Conservation (phyloP, 257 asterid species). For the Galeopsis tetrahit region DNA sequence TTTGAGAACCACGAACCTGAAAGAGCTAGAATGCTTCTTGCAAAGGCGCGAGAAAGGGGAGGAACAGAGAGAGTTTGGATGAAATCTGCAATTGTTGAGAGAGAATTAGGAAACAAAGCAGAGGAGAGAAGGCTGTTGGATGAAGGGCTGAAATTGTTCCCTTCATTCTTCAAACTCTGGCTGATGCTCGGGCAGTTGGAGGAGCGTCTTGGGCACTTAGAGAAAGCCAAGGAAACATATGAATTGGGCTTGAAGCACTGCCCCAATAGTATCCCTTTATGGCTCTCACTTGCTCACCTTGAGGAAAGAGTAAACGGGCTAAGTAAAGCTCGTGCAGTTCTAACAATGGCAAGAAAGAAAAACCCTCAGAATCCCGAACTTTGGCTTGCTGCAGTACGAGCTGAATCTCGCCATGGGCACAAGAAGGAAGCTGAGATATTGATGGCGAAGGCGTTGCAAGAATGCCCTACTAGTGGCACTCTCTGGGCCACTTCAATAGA, state of each 20-base stretch:
- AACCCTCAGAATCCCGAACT: slow-evolving; percentile 80
- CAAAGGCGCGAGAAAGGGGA: slow-evolving; percentile 90
- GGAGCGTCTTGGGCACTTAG: slow-evolving; percentile 70
- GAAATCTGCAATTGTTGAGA: slow-evolving; percentile 94
- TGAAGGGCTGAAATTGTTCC: slow-evolving; percentile 77
- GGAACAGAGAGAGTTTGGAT: slow-evolving; percentile 97
- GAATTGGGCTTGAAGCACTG: slow-evolving; percentile 78
- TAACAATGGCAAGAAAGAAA: slow-evolving; percentile 80
- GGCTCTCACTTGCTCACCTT: slow-evolving; percentile 85
- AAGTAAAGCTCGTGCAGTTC: slow-evolving; percentile 83
- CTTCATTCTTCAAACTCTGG: slow-evolving; percentile 86
- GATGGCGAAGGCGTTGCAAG: slow-evolving; percentile 95
- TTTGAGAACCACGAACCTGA: slow-evolving; percentile 94
- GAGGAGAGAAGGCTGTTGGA: slow-evolving; percentile 80
- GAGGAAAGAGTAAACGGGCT: slow-evolving; percentile 77
- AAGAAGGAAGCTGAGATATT: slow-evolving; percentile 79
- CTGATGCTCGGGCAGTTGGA: slow-evolving; percentile 91
- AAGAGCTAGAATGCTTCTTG: slow-evolving; percentile 87
- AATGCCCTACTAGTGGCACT: slow-evolving; percentile 81
- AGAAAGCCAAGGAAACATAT: slow-evolving; percentile 63
- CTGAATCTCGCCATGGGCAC: slow-evolving; percentile 76
- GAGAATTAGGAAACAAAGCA: slow-evolving; percentile 75
- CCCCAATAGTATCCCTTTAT: slow-evolving; percentile 64
- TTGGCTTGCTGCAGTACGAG: slow-evolving; percentile 92
- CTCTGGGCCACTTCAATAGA: slow-evolving; percentile 83